phyloP scores from a whole-genome alignment of 257 asterid species.

The Nicotiana obtusifolia region DNA sequence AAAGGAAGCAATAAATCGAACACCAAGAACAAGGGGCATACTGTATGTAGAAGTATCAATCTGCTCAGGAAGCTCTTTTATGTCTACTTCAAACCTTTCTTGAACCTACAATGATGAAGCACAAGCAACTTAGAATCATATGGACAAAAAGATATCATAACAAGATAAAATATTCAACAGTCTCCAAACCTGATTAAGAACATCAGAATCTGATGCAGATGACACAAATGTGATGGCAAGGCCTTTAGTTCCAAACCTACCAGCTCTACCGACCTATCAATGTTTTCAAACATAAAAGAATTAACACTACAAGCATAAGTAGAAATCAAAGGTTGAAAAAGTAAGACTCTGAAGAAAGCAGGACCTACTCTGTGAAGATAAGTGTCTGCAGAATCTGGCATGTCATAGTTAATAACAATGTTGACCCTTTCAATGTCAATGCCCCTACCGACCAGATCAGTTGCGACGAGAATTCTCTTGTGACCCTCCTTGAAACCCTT shows the following conservation, averaged over 20 bases:
- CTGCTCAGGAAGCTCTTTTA: constrained; percentile 81
- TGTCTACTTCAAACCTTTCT: constrained; percentile 80
- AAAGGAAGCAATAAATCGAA: not conserved
- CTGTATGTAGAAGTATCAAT: constrained; percentile 85
- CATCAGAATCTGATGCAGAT: constrained; percentile 89
- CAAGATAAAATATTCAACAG: not conserved
- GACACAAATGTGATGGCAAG: constrained; percentile 93
- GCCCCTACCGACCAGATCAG: constrained; percentile 93
- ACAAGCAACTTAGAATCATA: constrained; percentile 1
- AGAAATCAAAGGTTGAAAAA: not conserved
- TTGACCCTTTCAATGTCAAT: constrained; percentile 89
- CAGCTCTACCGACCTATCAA: constrained; percentile 86
- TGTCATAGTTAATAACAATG: constrained; percentile 88
- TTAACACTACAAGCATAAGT: not conserved
- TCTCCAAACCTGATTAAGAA: constrained; percentile 65
- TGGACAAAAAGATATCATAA: not conserved
- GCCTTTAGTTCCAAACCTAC: constrained; percentile 91
- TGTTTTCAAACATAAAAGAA: not conserved
- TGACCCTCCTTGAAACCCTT: constrained; percentile 91
- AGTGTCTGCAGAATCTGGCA: constrained; percentile 95
- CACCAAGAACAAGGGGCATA: constrained; percentile 24
- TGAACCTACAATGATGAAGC: constrained; percentile 50
- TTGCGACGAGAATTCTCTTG: constrained; percentile 87
- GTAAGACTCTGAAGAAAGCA: not conserved
- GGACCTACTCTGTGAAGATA: constrained; percentile 76